Base-by-base conservation (phyloP, 2,329 filamentous ascomycete genomes). In the Fusarium drepaniforme region DNA sequence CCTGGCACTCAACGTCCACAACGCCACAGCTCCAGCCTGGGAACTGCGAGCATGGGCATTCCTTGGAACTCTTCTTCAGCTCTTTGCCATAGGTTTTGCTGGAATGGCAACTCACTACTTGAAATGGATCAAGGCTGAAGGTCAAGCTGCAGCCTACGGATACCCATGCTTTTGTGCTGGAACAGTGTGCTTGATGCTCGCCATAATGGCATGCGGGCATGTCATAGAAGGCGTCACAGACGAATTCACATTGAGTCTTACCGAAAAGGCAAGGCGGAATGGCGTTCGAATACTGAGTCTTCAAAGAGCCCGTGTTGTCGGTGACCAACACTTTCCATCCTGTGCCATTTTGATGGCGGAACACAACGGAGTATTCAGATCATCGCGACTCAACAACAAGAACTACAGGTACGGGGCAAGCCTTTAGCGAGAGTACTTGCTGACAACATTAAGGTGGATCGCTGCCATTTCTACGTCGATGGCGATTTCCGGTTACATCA, bases 81-180 rank as follows among this genome's bases (percentile, higher is more conserved):
- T 33, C 0, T 28, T 28, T 21, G 18, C 37, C 5, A 12, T 64
- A 5, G 9, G 7, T 3, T 53, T 68, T 18, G 35, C 63, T 5
- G 66, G 12, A 5, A 16, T 61, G 12, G 23, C 37, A 0, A 60
- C 16, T 30, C 60, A 30, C 1, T 5, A 28, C 5, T 61, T 25
- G 18, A 8, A 18, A 7, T 68, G 63, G 67, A 42, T 2, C 0
- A 53, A 60, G 7, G 37, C 5, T 3, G 42, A 16, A 2, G n/a
- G 2, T 5, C 30, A 18, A 11, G 13, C 49, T 4, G 37, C 51
- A 4, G 28, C 1, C 6, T 67, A 63, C 11, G 64, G 7, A 0
- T 63, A 63, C 15, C 64, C 64, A 4, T 67, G 65, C 18, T 67
- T 67, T 9, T 56, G 44, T 15, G n/a, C 42, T 13, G 65, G 58